Conservation (phyloP, 2,329 filamentous ascomycete species). For the Colletotrichum truncatum region DNA sequence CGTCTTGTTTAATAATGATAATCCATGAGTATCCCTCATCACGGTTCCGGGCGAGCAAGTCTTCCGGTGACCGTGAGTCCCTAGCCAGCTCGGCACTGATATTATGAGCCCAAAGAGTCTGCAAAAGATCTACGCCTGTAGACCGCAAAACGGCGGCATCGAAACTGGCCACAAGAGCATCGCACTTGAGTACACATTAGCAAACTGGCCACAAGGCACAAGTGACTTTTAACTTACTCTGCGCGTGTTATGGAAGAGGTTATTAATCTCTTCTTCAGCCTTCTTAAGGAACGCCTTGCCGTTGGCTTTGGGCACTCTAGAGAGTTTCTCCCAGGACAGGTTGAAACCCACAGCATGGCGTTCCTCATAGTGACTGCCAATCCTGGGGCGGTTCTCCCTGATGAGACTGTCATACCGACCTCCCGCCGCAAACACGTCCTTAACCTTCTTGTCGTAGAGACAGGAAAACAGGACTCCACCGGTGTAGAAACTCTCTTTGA, state of each 20-base stretch:
- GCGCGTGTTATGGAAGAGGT: constrained; percentile 58
- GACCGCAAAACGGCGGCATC: constrained; percentile 80
- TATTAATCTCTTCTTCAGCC: constrained; percentile 67
- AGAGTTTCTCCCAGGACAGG: constrained; percentile 85
- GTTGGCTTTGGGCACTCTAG: constrained; percentile 67
- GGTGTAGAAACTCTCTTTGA: constrained; percentile 91
- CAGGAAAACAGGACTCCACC: constrained; percentile 91
- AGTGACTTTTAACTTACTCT: neutral
- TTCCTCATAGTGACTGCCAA: constrained; percentile 68
- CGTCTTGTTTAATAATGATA: constrained; percentile 84
- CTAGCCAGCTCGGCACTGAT: constrained; percentile 89
- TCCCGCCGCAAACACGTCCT: constrained; percentile 90
- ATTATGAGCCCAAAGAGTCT: constrained; percentile 81
- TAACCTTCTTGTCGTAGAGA: constrained; percentile 83
- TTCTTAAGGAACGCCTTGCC: constrained; percentile 75
- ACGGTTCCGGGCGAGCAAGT: constrained; percentile 78
- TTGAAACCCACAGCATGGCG: constrained; percentile 93
- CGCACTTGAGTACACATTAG: constrained; percentile 64
- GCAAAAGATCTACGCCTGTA: constrained; percentile 79
- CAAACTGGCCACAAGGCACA: too few relatives aligned
- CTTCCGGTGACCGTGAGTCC: constrained; percentile 81
- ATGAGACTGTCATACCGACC: constrained; percentile 93
- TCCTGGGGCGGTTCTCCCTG: constrained; percentile 79
- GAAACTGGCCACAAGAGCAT: constrained; percentile 90
- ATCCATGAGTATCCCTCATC: constrained; percentile 87